Evolutionary conservation across 371 early-diverging fungal genomes (phyloP).

Genomic region (Syncephalastrum monosporum): DNA sequence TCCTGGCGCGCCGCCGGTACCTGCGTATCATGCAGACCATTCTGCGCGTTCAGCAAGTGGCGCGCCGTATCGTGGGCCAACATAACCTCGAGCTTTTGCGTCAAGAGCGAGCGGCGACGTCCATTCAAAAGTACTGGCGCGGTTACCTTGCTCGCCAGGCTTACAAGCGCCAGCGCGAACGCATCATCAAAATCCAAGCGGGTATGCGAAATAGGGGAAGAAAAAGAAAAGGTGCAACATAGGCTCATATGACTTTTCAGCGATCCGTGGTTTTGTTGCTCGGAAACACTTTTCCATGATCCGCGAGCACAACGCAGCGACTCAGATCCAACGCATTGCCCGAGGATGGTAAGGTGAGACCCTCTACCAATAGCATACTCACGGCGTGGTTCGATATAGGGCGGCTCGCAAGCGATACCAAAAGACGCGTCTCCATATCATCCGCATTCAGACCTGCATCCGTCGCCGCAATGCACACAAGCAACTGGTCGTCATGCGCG

Average conservation of each 20-base stretch:
- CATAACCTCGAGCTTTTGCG: conserved; percentile 53
- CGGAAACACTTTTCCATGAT: conserved; percentile 42
- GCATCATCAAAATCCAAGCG: conserved; percentile 48
- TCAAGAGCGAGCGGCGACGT: conserved; percentile 69
- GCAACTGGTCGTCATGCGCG: conserved; percentile 66
- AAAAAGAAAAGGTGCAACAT: neutral
- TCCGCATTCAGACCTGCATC: conserved; percentile 80
- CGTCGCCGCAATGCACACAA: conserved; percentile 75
- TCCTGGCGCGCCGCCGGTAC: conserved; percentile 68
- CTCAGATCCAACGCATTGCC: conserved; percentile 67
- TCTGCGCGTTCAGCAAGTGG: conserved; percentile 57
- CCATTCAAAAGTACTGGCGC: conserved; percentile 77
- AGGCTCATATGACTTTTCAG: conserved; percentile 1
- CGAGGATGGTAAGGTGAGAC: conserved; percentile 46
- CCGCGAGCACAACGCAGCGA: conserved; percentile 67
- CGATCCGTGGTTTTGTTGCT: conserved; percentile 51
- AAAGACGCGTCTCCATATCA: conserved; percentile 52
- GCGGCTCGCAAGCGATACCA: conserved; percentile 62
- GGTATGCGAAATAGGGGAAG: conserved; percentile 16
- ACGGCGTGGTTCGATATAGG: conserved; percentile 8
- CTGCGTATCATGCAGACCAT: conserved; percentile 51
- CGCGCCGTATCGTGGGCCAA: conserved; percentile 65
- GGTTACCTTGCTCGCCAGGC: conserved; percentile 61
- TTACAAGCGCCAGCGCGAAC: conserved; percentile 40
- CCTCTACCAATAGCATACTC: neutral